Evolutionary conservation across 441 rosid genomes (phyloP), one percentile per base, ranked within the genome.

Genomic region (Populus trichocarpa): DNA sequence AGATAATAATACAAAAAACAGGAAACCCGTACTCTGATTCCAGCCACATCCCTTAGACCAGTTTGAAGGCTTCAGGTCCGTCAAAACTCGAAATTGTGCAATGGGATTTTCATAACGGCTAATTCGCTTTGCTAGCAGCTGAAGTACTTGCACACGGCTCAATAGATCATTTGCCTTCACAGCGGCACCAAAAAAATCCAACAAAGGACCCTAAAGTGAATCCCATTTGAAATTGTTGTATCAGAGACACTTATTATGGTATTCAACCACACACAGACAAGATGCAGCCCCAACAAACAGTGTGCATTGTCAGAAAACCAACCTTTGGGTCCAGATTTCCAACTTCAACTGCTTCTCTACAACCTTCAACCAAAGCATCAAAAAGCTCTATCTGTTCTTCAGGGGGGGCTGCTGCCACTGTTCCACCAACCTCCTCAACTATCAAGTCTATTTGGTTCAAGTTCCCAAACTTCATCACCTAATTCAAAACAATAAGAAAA

Each of bases 31-130:
- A 94, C 99, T 82, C 86, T 92, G 98, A 86, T 97, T 95, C 99
- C 99, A 97, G 25, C 99, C 97, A 72, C 99, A 97, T 69, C 99
- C 99, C 88, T 97, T 97, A 67, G 99, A 91, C 99, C 99, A 97
- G 80, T 95, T 97, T 13, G 99, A 93, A 84, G 99, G 98, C 88
- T 95, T 97, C 78, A 95, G 98, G 81, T 90, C 90, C 32, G 86
- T 82, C 83, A 95, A 86, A 72, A 88, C 98, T 75, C 97, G 92
- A 83, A 97, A 97, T 75, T 95, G 99, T 79, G 89, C 88, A 78
- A 97, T 83, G 25, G 99, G 99, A 84, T 97, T 90, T 61, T 90
- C 87, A 76, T 93, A 97, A 79, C 89, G 93, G 82, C 73, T 83
- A 63, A 97, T 92, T 66, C 99, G 91, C 82, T 92, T 94, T 63